Percentiles rank a stretch among this genome's conserved stretches.
Conservation (phyloP, 192 early-diverging fungal species). For the Backusella tarrabulga region DNA sequence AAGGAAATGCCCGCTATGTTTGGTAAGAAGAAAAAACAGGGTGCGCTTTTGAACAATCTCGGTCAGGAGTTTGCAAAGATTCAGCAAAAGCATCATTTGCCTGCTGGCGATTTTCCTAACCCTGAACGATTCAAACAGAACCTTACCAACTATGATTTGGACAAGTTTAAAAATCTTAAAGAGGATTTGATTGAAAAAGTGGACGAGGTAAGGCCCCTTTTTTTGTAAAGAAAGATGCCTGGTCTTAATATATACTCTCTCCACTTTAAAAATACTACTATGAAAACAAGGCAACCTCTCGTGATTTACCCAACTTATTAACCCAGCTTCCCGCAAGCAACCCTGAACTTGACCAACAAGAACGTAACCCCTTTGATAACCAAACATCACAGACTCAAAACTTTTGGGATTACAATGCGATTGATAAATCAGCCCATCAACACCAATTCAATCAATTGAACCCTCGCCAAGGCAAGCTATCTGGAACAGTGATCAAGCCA, state of each 20-base stretch:
- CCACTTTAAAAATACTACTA: background rate
- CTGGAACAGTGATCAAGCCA: slow-evolving; percentile 40
- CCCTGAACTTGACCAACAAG: slow-evolving; percentile 35
- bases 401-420: slow-evolving; percentile 25
- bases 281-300: slow-evolving; percentile 38
- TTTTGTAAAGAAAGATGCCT: slow-evolving; percentile 22
- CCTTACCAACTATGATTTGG: slow-evolving; percentile 42
- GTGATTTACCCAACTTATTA: slow-evolving; percentile 43
- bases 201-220: slow-evolving; percentile 35
- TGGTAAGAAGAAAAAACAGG: slow-evolving; percentile 73
- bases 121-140: slow-evolving; percentile 40
- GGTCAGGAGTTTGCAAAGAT: slow-evolving; percentile 66
- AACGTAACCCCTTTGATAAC: slow-evolving; percentile 39
- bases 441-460: slow-evolving; percentile 34
- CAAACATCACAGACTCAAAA: slow-evolving; percentile 7
- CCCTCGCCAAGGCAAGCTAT: slow-evolving; percentile 39
- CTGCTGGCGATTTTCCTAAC: slow-evolving; percentile 50
- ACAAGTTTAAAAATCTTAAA: slow-evolving; percentile 46
- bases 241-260: background rate
- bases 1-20: slow-evolving; percentile 78
- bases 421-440: slow-evolving; percentile 39
- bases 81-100: slow-evolving; percentile 63
- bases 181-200: slow-evolving; percentile 41
- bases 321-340: slow-evolving; percentile 37
- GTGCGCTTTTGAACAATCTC: slow-evolving; percentile 66